phyloP scores from a whole-genome alignment of 2,329 filamentous ascomycete species.

The Ceratocystis albifundus region DNA sequence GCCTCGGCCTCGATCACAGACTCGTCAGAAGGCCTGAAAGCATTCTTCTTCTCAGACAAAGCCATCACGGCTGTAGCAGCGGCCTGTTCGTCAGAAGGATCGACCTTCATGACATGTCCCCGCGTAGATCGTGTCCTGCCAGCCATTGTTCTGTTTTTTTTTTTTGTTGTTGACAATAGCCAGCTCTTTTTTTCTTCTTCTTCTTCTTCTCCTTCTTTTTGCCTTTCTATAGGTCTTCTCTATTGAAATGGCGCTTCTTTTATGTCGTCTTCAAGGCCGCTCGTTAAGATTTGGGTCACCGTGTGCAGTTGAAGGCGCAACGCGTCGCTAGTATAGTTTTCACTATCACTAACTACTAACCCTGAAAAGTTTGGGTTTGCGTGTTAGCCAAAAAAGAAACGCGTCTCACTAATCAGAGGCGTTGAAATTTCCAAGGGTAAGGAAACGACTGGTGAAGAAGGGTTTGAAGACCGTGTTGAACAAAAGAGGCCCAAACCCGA shows the following conservation, averaged over 20 bases:
- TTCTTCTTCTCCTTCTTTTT: no score
- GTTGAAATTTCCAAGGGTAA: constrained; percentile 22
- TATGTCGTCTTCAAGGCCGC: neutral
- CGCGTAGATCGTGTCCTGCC: constrained; percentile 22
- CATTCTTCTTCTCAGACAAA: constrained; percentile 19
- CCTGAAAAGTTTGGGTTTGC: constrained; percentile 2
- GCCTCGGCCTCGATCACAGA: neutral
- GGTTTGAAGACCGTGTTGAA: constrained; percentile 14
- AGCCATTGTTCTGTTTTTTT: no score
- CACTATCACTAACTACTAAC: neutral
- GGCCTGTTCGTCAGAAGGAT: constrained; percentile 20
- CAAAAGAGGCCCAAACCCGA: constrained; percentile 17
- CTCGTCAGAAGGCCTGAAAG: neutral
- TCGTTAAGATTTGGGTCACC: no score
- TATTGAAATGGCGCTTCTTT: neutral
- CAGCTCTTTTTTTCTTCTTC: neutral
- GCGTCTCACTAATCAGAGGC: constrained; percentile 18
- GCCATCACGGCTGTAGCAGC: constrained; percentile 23
- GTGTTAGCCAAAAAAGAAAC: constrained; percentile 17
- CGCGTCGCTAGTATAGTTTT: no score
- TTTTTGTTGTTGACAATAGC: neutral
- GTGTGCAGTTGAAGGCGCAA: no score
- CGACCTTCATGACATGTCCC: constrained; percentile 13
- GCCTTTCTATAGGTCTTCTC: neutral
- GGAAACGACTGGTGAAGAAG: constrained; percentile 13